Conservation (phyloP, 225 moss, liverwort and hornwort genomes). For the Straminergon stramineum region DNA sequence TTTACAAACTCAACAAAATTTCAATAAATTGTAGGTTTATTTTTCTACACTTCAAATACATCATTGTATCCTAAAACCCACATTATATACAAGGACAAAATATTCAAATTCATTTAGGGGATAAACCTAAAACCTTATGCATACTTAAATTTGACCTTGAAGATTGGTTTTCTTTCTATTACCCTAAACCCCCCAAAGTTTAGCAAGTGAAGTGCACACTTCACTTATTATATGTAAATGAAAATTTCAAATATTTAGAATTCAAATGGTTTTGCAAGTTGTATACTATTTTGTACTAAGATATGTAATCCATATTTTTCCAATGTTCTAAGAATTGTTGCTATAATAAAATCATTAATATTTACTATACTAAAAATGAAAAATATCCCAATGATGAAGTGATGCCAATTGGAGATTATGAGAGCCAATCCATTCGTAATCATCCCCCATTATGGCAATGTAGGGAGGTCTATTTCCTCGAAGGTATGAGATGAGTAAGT, state of each 20-base stretch:
- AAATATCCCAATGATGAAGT: rapidly evolving
- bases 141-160: background rate
- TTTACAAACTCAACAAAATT: background rate
- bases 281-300: rapidly evolving
- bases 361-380: background rate
- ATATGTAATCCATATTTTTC: background rate
- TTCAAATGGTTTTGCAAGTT: background rate
- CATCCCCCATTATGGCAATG: no score
- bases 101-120: background rate
- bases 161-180: background rate
- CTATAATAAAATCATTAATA: background rate
- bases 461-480: no score
- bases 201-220: background rate
- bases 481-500: no score
- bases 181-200: background rate
- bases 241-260: background rate
- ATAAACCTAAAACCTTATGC: rapidly evolving
- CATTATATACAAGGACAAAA: rapidly evolving
- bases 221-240: background rate
- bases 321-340: rapidly evolving
- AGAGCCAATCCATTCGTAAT: no score
- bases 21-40: background rate
- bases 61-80: background rate
- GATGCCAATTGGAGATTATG: background rate
- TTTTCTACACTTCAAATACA: background rate